These are phyloP conservation scores for Coniochaeta sp. DNA, from an alignment of 2,329 filamentous ascomycete species.

Conservation along the genomic window DNA sequence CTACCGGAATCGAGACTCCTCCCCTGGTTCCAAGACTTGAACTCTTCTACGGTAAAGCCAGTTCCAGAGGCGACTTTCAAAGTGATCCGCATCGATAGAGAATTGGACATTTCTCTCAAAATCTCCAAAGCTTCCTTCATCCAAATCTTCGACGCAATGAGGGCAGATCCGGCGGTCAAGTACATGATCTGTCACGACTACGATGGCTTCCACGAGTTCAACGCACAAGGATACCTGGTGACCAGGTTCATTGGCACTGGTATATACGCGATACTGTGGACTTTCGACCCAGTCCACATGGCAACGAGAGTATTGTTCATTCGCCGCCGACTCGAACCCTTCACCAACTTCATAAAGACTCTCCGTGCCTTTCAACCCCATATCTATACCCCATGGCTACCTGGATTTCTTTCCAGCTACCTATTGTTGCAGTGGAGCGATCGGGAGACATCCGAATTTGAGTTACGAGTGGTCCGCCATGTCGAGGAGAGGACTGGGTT, in stretches of 20 bases:
- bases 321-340: too few relatives aligned
- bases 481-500: conserved; percentile 2
- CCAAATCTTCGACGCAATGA: conserved; percentile 3
- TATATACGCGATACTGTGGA: conserved; percentile 5
- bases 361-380: neutral
- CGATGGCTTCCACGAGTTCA: conserved; percentile 6
- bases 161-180: conserved; percentile 3
- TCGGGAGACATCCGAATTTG: neutral
- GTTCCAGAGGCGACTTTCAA: conserved; percentile 1
- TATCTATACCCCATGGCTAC: conserved; percentile 3
- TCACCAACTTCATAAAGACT: neutral
- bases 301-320: neutral
- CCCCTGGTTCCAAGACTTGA: too few relatives aligned
- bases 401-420: conserved; percentile 2
- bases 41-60: too few relatives aligned
- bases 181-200: conserved; percentile 6
- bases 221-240: neutral
- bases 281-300: conserved; percentile 1
- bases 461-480: neutral
- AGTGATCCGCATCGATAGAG: neutral
- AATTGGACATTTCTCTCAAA: neutral
- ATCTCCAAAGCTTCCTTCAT: conserved; percentile 2
- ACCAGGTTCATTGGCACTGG: conserved; percentile 4
- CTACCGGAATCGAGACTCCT: too few relatives aligned
- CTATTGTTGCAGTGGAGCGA: conserved; percentile 1